phyloP scores from a whole-genome alignment of 2,329 filamentous ascomycete species.

The Grosmannia clavigera region DNA sequence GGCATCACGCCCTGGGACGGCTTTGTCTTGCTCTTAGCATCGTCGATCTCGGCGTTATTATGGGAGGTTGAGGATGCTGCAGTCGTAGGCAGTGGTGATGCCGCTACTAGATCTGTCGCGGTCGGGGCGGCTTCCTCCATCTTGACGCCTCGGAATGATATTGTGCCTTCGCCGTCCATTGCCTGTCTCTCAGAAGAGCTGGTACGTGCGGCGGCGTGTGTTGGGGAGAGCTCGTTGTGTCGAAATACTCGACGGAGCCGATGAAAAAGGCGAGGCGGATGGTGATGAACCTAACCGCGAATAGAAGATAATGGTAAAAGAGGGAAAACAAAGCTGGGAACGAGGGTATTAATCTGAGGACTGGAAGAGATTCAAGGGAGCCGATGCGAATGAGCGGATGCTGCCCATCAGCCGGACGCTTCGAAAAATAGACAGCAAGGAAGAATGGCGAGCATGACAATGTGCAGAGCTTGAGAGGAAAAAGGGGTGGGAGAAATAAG shows the following conservation, averaged over 20 bases:
- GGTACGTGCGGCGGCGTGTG: not conserved
- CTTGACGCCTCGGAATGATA: conserved; percentile 23
- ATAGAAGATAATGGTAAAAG: not conserved
- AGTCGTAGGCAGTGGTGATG: not conserved
- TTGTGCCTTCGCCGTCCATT: conserved; percentile 19
- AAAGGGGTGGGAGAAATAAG: conserved; percentile 1
- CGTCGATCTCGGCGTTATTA: conserved; percentile 19
- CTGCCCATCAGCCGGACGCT: not conserved
- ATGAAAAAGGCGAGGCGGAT: not conserved
- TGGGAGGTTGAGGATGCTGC: not conserved
- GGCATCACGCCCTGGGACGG: conserved; percentile 26
- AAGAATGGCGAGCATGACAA: not conserved
- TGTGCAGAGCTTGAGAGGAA: not conserved
- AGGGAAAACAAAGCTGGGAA: no score
- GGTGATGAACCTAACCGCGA: not conserved
- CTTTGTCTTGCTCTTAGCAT: conserved; percentile 19
- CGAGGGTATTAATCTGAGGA: not conserved
- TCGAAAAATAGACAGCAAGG: not conserved
- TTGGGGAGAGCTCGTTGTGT: not conserved
- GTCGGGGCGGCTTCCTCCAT: conserved; percentile 24
- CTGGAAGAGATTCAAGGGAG: not conserved
- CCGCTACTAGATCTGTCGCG: not conserved
- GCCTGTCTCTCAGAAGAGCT: not conserved
- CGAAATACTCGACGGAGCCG: not conserved
- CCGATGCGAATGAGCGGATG: not conserved